phyloP scores from a whole-genome alignment of 2,329 filamentous ascomycete species.

The Endoconidiophora laricicola region DNA sequence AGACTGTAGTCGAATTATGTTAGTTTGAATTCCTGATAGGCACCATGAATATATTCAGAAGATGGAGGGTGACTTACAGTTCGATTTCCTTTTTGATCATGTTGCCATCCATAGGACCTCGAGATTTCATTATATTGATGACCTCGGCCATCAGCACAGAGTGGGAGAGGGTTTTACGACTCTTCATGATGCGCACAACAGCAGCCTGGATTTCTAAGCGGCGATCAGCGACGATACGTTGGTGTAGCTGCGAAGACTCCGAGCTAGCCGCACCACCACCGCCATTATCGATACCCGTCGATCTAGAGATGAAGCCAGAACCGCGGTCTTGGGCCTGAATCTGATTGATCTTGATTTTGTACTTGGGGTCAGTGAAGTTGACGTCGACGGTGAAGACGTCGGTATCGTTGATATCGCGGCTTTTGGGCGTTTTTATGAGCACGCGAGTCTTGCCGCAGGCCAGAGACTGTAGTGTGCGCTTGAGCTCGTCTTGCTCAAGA shows the following conservation, averaged over 20 bases:
- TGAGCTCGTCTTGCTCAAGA: constrained; percentile 49
- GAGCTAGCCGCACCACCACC: constrained; percentile 43
- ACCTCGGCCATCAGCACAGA: constrained; percentile 80
- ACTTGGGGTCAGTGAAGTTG: constrained; percentile 62
- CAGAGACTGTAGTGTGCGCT: constrained; percentile 83
- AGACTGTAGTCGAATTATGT: constrained; percentile 35
- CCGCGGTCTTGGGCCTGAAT: not conserved
- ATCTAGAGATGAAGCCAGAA: not conserved
- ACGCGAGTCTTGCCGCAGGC: constrained; percentile 82
- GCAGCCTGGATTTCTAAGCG: constrained; percentile 96
- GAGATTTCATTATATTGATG: constrained; percentile 72
- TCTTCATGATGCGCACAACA: constrained; percentile 95
- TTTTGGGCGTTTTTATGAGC: constrained; percentile 69
- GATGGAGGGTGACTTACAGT: constrained; percentile 40
- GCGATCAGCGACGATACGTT: constrained; percentile 72
- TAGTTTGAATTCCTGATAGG: not conserved
- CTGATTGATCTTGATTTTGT: constrained; percentile 36
- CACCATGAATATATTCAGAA: not conserved
- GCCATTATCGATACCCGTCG: not conserved
- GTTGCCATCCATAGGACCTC: constrained; percentile 67
- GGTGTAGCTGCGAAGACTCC: constrained; percentile 85
- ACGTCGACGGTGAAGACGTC: constrained; percentile 79
- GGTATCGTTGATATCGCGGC: constrained; percentile 57
- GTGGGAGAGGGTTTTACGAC: constrained; percentile 71
- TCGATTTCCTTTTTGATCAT: constrained; percentile 98